Conservation (phyloP, 2,329 filamentous ascomycete genomes). For the Plectosphaerella cucumerina region DNA sequence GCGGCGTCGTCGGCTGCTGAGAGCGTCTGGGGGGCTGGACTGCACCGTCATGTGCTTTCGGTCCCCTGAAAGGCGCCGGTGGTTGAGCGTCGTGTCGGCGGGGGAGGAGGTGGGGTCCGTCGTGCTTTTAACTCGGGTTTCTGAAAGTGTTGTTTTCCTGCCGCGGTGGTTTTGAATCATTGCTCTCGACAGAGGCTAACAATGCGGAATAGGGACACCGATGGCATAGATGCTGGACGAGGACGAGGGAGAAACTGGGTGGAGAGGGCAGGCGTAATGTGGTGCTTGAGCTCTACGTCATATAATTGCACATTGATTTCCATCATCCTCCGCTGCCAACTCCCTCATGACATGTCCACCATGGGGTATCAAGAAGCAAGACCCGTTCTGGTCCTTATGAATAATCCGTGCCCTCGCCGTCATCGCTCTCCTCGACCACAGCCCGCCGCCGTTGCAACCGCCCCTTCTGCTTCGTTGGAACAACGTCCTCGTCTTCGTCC, state of each 20-base stretch:
- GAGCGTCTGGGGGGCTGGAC: neutral
- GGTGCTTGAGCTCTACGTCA: too few species aligned
- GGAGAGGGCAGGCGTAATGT: neutral
- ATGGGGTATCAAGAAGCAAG: neutral
- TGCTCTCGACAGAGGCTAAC: too few species aligned
- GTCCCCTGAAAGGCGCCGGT: constrained; percentile 1
- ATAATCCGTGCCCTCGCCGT: constrained; percentile 7
- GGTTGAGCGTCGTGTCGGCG: constrained; percentile 4
- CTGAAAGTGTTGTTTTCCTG: constrained; percentile 23
- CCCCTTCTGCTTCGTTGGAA: neutral
- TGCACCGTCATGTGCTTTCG: constrained; percentile 30
- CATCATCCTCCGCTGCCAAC: neutral
- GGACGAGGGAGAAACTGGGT: neutral
- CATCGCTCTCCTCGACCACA: constrained; percentile 18
- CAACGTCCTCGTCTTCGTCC: constrained; percentile 4
- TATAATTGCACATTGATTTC: too few species aligned
- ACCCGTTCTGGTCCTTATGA: neutral
- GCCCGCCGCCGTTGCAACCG: constrained; percentile 8
- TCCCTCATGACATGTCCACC: neutral
- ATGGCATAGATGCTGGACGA: neutral
- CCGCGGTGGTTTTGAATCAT: neutral
- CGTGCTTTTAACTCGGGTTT: constrained; percentile 43
- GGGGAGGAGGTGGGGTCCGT: constrained; percentile 31
- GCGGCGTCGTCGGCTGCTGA: neutral
- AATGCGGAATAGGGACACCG: too few species aligned